Base-by-base conservation (phyloP, 306 rosid species). In the Benincasa hispida region DNA sequence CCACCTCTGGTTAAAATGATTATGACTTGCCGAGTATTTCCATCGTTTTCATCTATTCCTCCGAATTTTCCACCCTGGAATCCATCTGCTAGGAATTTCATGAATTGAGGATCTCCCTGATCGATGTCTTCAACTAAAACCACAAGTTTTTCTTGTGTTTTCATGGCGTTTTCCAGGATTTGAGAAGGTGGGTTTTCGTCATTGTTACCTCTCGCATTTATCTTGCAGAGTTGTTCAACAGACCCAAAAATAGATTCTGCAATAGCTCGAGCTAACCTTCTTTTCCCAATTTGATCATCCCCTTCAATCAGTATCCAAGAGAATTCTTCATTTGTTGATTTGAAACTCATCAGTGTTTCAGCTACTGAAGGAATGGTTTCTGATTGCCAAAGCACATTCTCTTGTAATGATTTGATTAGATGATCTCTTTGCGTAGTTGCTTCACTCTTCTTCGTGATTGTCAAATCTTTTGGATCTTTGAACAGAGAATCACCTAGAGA, bases 341-440 rank as follows among this genome's bases (percentile, higher is more conserved):
- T 83, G 62, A 88, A 83, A 81, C 80, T 85, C 34, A 86, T 76
- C 80, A 89, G 78, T 30, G 88, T 96, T 78, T 88, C 90, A 50
- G 91, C 97, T 47, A 95, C 80, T 34, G 92, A 85, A 80, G 91
- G 83, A 83, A 87, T 75, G 76, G 86, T 82, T 82, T 92, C 93
- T 57, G 89, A 88, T 76, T 90, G 98, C 99, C 99, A 95, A 58
- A 98, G 98, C 73, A 95, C 97, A 84, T 89, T 88, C 87, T 90
- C 98, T 85, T 84, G 90, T 88, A 95, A 83, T 58, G 85, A 72
- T 83, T 84, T 88, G 78, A 88, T 86, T 79, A 89, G 72, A 77
- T 81, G 88, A 83, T 84, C 96, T 83, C 80, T 75, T 77, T 73
- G 82, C 45, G 81, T 75, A 77, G 84, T 75, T 57, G 80, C 75